These are phyloP conservation scores for Fusarium metavorans DNA, from an alignment of 2,329 filamentous ascomycete species.

Conservation along the genomic window DNA sequence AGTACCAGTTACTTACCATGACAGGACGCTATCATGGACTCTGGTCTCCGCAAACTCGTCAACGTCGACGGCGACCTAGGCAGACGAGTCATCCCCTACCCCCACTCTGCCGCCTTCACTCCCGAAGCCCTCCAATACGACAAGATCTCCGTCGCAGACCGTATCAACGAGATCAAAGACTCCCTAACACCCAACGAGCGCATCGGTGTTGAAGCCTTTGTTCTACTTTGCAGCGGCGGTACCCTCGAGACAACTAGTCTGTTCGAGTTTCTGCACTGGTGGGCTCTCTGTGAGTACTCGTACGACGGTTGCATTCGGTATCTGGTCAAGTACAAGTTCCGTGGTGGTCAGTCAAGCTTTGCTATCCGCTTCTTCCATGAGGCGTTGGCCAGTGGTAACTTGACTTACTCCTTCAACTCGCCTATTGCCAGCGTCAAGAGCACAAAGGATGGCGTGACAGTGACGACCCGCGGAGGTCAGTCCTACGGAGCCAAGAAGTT, in stretches of 20 bases:
- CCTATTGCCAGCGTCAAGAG: constrained; percentile 51
- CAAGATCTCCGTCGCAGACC: constrained; percentile 55
- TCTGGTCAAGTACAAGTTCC: constrained; percentile 57
- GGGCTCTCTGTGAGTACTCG: constrained; percentile 56
- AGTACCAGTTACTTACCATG: not conserved
- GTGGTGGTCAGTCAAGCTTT: constrained; percentile 58
- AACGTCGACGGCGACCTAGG: constrained; percentile 59
- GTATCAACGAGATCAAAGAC: constrained; percentile 55
- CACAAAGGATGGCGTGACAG: constrained; percentile 42
- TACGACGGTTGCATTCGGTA: constrained; percentile 54
- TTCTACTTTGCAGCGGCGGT: constrained; percentile 57
- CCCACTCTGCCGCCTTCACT: constrained; percentile 52
- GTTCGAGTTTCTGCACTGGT: constrained; percentile 62
- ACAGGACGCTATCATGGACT: constrained; percentile 47
- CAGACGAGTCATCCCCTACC: constrained; percentile 54
- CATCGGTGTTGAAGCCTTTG: constrained; percentile 53
- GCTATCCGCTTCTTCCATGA: constrained; percentile 59
- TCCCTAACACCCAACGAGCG: constrained; percentile 56
- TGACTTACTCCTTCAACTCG: constrained; percentile 56
- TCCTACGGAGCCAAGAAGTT: constrained; percentile 47
- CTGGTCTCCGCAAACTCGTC: constrained; percentile 56
- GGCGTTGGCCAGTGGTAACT: constrained; percentile 51
- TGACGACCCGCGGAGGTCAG: constrained; percentile 49
- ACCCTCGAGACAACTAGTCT: constrained; percentile 58
- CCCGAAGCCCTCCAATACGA: constrained; percentile 52